Evolutionary conservation across 192 early-diverging fungal genomes (phyloP).

Genomic region (Coemansia sp.): DNA sequence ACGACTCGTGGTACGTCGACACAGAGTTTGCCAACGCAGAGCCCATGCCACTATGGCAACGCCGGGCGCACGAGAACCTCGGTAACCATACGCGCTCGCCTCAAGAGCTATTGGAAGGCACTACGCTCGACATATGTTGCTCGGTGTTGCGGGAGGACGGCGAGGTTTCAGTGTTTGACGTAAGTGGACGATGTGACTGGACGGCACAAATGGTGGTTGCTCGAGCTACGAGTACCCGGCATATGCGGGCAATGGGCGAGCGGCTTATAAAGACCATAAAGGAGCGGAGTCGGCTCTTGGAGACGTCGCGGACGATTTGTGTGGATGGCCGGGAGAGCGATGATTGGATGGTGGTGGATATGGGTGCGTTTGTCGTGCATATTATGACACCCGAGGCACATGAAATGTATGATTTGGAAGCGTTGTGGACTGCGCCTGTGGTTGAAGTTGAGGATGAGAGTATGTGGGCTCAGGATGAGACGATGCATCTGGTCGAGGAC

Average conservation of each 20-base stretch:
- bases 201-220: conserved; percentile 36
- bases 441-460: neutral
- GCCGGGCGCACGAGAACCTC: conserved; percentile 27
- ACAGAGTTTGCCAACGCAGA: conserved; percentile 10
- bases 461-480: neutral
- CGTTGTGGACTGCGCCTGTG: conserved; percentile 28
- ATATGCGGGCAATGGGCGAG: conserved; percentile 52
- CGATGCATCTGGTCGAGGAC: neutral
- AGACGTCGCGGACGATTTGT: conserved; percentile 8
- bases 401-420: conserved; percentile 35
- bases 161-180: conserved; percentile 26
- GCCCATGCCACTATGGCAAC: conserved; percentile 38
- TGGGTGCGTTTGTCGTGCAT: conserved; percentile 47
- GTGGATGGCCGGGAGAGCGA: conserved; percentile 54
- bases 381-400: conserved; percentile 49
- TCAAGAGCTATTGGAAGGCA: conserved; percentile 12
- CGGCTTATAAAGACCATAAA: conserved; percentile 40
- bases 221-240: conserved; percentile 45
- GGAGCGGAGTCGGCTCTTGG: conserved; percentile 20
- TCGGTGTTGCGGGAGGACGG: conserved; percentile 21
- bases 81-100: conserved; percentile 3
- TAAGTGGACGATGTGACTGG: conserved; percentile 40
- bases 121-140: conserved; percentile 40
- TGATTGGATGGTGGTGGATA: conserved; percentile 52
- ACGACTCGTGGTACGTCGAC: conserved; percentile 54